Conservation (phyloP, 176 grass and related monocot genomes). For the Rhynchospora pubera region DNA sequence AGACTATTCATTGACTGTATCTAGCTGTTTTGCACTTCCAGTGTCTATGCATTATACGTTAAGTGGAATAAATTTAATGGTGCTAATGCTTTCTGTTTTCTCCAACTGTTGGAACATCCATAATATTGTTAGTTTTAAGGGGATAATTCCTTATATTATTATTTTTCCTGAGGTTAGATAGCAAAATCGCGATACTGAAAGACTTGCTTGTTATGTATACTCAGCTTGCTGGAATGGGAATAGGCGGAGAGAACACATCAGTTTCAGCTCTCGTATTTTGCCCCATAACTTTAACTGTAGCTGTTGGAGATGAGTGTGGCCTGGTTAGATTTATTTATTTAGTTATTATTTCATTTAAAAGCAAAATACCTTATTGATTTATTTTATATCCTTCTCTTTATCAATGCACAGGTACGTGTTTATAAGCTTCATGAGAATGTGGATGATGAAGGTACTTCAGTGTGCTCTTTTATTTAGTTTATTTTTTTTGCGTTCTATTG, state of each 20-base stretch:
- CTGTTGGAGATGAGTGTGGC: constrained; percentile 80
- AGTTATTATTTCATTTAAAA: constrained; percentile 1
- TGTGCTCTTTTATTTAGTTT: constrained; percentile 20
- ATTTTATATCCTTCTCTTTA: constrained; percentile 18
- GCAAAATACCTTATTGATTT: background rate
- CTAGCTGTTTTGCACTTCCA: background rate
- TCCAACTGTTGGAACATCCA: background rate
- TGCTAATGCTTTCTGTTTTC: constrained; percentile 21
- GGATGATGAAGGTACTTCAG: constrained; percentile 74
- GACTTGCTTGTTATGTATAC: constrained; percentile 6
- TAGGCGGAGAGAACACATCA: constrained; percentile 45
- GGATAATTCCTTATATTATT: background rate
- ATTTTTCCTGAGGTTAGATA: background rate
- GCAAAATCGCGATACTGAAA: background rate
- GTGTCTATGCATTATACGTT: constrained; percentile 2
- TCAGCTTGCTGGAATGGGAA: constrained; percentile 55
- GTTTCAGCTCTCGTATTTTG: constrained; percentile 79
- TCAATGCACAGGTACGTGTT: constrained; percentile 54
- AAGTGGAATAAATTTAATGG: constrained; percentile 5
- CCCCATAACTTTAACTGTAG: constrained; percentile 54
- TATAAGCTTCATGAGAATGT: constrained; percentile 66
- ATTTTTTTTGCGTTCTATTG: constrained; percentile 4
- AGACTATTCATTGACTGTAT: background rate
- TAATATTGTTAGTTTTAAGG: background rate
- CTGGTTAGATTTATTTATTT: constrained; percentile 66